A percentile compares a stretch with the other conserved stretches of the same genome.
Conservation (phyloP, 2,329 filamentous ascomycete genomes). For the Calycina marina region DNA sequence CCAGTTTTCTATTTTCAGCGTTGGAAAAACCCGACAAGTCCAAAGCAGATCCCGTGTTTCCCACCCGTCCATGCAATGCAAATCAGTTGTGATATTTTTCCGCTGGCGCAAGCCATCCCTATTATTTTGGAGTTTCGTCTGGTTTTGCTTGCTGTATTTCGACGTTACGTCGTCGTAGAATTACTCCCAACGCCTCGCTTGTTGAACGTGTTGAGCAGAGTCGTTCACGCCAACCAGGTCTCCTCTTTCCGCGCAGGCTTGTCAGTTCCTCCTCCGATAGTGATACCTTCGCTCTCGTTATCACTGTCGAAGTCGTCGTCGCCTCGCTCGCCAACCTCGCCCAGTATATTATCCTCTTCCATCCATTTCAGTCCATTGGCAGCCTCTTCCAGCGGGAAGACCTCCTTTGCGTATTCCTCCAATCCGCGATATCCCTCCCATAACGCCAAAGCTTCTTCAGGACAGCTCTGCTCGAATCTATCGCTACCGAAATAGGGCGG, state of each 20-base stretch:
- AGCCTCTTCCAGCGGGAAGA: conserved; percentile 87
- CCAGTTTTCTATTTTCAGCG: too few species aligned
- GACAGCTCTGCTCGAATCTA: conserved; percentile 47
- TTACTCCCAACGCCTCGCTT: too few species aligned
- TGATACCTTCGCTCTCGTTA: conserved; percentile 31
- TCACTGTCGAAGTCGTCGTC: conserved; percentile 23
- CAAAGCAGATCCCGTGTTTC: too few species aligned
- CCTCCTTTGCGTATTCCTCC: conserved; percentile 88
- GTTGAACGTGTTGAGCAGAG: too few species aligned
- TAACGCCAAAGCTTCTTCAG: conserved; percentile 60
- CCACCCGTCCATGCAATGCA: too few species aligned
- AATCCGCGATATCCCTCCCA: conserved; percentile 88
- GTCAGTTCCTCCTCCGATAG: conserved; percentile 15
- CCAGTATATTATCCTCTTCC: conserved; percentile 31
- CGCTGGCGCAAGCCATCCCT: too few species aligned
- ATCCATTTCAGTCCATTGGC: conserved; percentile 94
- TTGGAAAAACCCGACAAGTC: too few species aligned
- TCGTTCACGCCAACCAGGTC: conserved; percentile 1
- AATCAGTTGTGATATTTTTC: too few species aligned
- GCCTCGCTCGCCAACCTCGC: conserved; percentile 15
- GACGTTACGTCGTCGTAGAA: too few species aligned
- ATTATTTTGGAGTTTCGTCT: too few species aligned
- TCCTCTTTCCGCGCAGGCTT: conserved; percentile 2
- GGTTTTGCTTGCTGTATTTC: too few species aligned
- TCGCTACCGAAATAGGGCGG: conserved; percentile 48